phyloP scores from a whole-genome alignment of 2,329 filamentous ascomycete species.

The Arthrobotrys megalospora region DNA sequence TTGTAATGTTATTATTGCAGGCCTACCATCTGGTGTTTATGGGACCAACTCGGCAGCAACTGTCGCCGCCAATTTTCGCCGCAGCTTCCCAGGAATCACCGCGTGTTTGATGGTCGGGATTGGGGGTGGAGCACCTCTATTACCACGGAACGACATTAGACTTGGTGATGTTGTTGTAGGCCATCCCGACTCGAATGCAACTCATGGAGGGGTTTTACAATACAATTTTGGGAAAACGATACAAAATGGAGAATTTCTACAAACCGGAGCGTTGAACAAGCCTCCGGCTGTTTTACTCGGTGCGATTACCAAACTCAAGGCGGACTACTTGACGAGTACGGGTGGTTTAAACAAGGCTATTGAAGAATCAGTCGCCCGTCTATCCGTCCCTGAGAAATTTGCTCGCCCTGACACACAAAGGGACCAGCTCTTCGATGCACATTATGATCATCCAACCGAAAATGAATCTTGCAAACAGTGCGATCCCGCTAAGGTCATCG shows the following conservation, averaged over 20 bases:
- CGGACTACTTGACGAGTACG: background rate
- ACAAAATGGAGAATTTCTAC: slow-evolving; percentile 11
- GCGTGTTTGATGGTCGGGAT: slow-evolving; percentile 62
- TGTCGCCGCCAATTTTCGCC: slow-evolving; percentile 54
- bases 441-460: slow-evolving; percentile 33
- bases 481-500: background rate
- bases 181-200: background rate
- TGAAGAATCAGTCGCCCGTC: background rate
- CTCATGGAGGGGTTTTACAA: slow-evolving; percentile 11
- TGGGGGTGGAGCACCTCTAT: slow-evolving; percentile 61
- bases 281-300: slow-evolving; percentile 1
- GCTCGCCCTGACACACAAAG: slow-evolving; percentile 2
- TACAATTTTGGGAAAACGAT: slow-evolving; percentile 36
- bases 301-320: slow-evolving; percentile 22
- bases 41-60: slow-evolving; percentile 57
- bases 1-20: slow-evolving; percentile 61
- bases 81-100: slow-evolving; percentile 43
- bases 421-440: slow-evolving; percentile 31
- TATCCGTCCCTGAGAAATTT: slow-evolving; percentile 1
- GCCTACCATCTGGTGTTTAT: slow-evolving; percentile 50
- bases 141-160: slow-evolving; percentile 26
- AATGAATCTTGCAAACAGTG: slow-evolving; percentile 34
- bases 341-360: background rate
- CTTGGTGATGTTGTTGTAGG: slow-evolving; percentile 59
- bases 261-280: slow-evolving; percentile 21